A percentile compares a stretch with the other conserved stretches of the same genome.
Conservation (phyloP, 306 rosid species). For the Rubus idaeus region DNA sequence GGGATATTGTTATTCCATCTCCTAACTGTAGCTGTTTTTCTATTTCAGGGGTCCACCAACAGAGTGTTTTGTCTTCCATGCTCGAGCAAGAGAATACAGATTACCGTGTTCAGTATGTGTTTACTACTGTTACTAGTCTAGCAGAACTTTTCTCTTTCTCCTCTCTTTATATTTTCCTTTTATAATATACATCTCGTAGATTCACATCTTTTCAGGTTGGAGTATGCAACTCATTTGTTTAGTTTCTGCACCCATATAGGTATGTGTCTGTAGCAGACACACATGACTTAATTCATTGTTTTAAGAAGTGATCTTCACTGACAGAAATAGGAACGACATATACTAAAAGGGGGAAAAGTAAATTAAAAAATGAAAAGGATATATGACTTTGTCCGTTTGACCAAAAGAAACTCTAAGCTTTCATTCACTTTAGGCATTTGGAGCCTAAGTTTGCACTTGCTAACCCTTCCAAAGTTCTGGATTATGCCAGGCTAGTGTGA, state of each 20-base stretch:
- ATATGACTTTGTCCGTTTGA: neutral
- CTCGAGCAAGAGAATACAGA: constrained; percentile 75
- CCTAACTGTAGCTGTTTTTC: constrained; percentile 34
- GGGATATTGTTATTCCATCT: constrained; percentile 13
- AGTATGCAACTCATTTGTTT: neutral
- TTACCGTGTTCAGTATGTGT: constrained; percentile 55
- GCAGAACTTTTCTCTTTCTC: neutral
- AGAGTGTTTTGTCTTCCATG: constrained; percentile 87
- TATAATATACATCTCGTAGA: neutral
- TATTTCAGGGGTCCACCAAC: constrained; percentile 93
- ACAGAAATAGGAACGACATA: neutral
- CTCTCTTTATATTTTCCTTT: constrained; percentile 7
- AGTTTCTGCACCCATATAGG: neutral
- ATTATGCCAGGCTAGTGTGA: neutral
- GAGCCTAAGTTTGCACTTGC: neutral
- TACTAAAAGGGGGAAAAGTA: neutral
- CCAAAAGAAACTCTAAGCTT: neutral
- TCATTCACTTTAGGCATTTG: neutral
- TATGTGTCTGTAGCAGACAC: neutral
- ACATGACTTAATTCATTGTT: neutral
- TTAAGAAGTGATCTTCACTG: neutral
- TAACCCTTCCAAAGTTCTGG: neutral
- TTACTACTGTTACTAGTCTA: constrained; percentile 11
- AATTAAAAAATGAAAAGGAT: neutral
- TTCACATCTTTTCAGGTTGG: neutral